These are phyloP conservation scores for Coffea canephora DNA, from an alignment of 257 asterid species.

Conservation along the genomic window DNA sequence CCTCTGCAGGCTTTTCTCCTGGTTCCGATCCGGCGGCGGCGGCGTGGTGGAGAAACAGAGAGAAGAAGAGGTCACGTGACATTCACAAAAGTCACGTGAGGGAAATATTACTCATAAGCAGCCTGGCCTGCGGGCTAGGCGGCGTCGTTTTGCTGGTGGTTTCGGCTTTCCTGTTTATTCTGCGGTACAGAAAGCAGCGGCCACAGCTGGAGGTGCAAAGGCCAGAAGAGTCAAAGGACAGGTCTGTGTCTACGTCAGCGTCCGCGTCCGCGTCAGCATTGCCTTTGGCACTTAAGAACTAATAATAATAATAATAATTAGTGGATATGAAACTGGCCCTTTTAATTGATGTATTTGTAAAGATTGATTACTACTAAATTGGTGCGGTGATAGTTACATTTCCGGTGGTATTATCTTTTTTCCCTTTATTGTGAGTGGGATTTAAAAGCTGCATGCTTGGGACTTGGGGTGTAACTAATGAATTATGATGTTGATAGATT, in stretches of 20 bases:
- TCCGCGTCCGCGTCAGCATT: conserved; percentile 12
- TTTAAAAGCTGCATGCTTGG: background rate
- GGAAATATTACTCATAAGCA: conserved; percentile 45
- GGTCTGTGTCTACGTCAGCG: conserved; percentile 18
- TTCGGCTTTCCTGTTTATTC: conserved; percentile 45
- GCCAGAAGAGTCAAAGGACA: conserved; percentile 11
- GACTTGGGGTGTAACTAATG: too few relatives aligned
- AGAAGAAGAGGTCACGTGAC: conserved; percentile 31
- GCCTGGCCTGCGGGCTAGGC: conserved; percentile 59
- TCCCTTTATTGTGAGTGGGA: background rate
- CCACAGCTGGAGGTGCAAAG: conserved; percentile 3
- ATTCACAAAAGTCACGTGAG: conserved; percentile 39
- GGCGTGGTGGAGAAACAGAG: conserved; percentile 39
- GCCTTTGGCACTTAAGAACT: background rate
- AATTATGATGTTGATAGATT: background rate
- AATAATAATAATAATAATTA: background rate
- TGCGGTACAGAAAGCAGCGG: conserved; percentile 37
- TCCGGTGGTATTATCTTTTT: background rate
- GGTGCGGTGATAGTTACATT: background rate
- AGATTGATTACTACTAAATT: background rate
- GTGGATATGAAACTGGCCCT: background rate
- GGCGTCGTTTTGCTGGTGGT: conserved; percentile 62
- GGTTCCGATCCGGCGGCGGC: conserved; percentile 22
- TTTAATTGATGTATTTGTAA: background rate
- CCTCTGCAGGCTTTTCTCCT: conserved; percentile 2